Evolutionary conservation across 2,329 filamentous ascomycete genomes (phyloP), one percentile per base, ranked within the genome.

Genomic region (Pseudocercospora crystallina): DNA sequence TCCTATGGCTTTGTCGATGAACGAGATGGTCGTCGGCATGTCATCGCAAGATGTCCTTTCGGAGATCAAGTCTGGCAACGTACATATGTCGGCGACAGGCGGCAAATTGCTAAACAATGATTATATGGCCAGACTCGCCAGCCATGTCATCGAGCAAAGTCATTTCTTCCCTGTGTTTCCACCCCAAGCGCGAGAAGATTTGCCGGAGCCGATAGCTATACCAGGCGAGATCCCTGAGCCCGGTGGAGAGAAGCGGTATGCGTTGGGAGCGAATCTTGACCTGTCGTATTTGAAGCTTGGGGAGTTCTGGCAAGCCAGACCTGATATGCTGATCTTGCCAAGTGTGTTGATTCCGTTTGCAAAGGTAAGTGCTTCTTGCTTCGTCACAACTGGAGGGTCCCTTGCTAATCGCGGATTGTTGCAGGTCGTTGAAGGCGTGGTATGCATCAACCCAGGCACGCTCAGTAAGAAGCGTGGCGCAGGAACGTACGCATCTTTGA

Each of bases 111-210:
- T 95, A 70, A 53, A 57, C 33, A 61, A 63, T 0, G 83, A 88
- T 59, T 62, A 88, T 20, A 76, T 92, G 63, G 82, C 84, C 12
- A 76, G 92, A n/a, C 71, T 91, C 40, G 83, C 87, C 5, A 80
- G 84, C 14, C 86, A 94, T 60, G 70, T 99, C 13, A 82, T 99
- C 50, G 87, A 96, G 71, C 94, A 97, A 72, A 78, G 91, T 5
- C 90, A 94, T 65, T 97, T 91, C 70, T 90, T 90, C 63, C 94
- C 94, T 0, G 73, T 97, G 1, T 96, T 91, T 65, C 94, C 94
- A 5, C 85, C 92, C 0, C 80, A 84, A 10, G 83, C 87, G 43
- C 79, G 90, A 42, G 78, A 82, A 50, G 82, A 75, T 58, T 73
- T 89, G 48, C 83, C 85, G 29, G 86, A 80, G 66, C 82, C 64